Evolutionary conservation across 176 grass and related monocot species (phyloP), one percentile per base, ranked within the genome.

Genomic region (Oryza glumipatula): DNA sequence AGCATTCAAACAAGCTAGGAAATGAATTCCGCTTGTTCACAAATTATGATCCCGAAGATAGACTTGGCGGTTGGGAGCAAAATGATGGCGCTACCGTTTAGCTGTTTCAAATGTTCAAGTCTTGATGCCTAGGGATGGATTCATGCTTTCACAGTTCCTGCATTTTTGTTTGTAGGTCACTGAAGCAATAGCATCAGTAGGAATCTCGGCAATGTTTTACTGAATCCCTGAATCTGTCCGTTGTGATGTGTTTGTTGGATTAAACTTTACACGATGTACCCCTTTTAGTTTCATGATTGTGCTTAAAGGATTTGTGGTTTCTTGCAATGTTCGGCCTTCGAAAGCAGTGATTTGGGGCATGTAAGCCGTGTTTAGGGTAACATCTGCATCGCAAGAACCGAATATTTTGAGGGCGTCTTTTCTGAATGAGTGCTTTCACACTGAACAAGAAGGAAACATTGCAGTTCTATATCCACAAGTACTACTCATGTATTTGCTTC

Each of bases 1-100:
- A 48, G 26, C 96, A 99, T 75, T 87, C 86, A 1, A 98, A 98
- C 77, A 95, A 98, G 52, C 78, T 99, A 17, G 96, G 96, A 54
- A 96, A 96, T 43, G 89, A 91, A 70, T 96, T 99, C 84, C 65
- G 82, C 22, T 41, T 96, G 60, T 99, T 91, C 60, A 96, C 91
- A 3, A 99, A 91, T 11, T 99, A 99, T 8, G 78, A 94, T 65
- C 89, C 91, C 1, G 70, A 36, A 11, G 86, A 78, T 39, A 94
- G 89, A 70, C 88, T 99, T 16, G 91, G 93, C 19, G 88, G 88
- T 26, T 98, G 93, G 93, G 88, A 98, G 4, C 44, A 32, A 88
- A 78, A 61, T 8, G 39, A 8, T 41, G 39, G 39, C 39, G 39
- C 39, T 41, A 8, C 39, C 39, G 39, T 41, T 41, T 41, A 41